These are phyloP conservation scores for Boeremia lycopersici DNA, from an alignment of 2,329 filamentous ascomycete genomes.

Conservation along the genomic window DNA sequence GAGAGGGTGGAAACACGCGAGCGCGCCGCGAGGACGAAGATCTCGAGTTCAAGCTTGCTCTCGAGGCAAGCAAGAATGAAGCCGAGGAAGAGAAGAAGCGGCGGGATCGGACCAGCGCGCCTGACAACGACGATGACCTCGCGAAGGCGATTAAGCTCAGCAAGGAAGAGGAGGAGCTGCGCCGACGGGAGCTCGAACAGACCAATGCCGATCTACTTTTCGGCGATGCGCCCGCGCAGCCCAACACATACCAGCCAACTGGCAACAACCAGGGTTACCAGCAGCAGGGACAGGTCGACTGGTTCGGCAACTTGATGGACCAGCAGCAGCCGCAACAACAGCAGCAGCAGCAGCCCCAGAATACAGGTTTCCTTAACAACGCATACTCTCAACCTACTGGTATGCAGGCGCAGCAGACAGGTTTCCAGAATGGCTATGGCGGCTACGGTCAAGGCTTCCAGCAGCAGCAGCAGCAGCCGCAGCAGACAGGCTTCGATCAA, in stretches of 20 bases:
- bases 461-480: conserved; percentile 52
- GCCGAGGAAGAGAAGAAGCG: conserved; percentile 89
- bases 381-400: conserved; percentile 80
- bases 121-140: conserved; percentile 75
- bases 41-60: conserved; percentile 84
- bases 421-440: conserved; percentile 71
- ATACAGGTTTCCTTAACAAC: conserved; percentile 70
- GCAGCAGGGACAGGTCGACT: conserved; percentile 94
- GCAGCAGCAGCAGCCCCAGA: conserved; percentile 62
- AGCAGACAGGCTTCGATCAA: conserved; percentile 73
- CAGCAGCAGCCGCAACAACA: conserved; percentile 57
- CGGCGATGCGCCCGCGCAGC: conserved; percentile 72
- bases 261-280: conserved; percentile 97
- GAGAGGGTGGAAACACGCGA: conserved; percentile 30
- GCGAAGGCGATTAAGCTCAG: conserved; percentile 95
- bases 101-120: conserved; percentile 58
- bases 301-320: conserved; percentile 94
- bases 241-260: conserved; percentile 76
- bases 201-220: conserved; percentile 87
- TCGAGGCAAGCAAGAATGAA: conserved; percentile 94
- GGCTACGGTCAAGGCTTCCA: conserved; percentile 61
- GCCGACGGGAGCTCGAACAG: conserved; percentile 84
- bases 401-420: conserved; percentile 65
- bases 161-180: conserved; percentile 88
- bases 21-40: conserved; percentile 73